These are phyloP conservation scores for Triglochin maritima DNA, from an alignment of 106 monocot species.

Conservation along the genomic window DNA sequence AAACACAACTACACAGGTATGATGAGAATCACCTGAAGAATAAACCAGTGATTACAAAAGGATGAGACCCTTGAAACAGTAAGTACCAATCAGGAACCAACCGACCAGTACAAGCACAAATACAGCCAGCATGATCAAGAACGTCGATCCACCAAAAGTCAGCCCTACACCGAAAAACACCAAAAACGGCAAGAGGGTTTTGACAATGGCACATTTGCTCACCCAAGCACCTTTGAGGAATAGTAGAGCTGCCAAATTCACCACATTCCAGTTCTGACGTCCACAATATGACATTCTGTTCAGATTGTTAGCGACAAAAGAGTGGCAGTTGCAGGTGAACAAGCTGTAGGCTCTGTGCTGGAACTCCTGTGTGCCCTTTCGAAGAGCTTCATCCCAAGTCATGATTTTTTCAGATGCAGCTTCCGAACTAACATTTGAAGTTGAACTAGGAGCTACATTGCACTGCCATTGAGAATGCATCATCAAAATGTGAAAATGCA, in stretches of 20 bases:
- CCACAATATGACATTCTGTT: conserved; percentile 52
- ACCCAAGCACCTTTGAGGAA: conserved; percentile 66
- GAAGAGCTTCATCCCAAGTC: conserved; percentile 70
- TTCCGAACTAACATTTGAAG: conserved; percentile 3
- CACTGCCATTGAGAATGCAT: too few relatives aligned
- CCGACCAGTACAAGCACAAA: conserved; percentile 38
- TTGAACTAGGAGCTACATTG: too few relatives aligned
- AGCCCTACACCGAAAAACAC: conserved; percentile 37
- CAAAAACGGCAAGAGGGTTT: conserved; percentile 45
- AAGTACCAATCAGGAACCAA: conserved; percentile 83
- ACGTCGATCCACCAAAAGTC: conserved; percentile 38
- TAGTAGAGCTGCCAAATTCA: conserved; percentile 50
- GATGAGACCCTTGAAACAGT: conserved; percentile 58
- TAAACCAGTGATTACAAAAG: conserved; percentile 24
- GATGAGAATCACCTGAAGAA: too few relatives aligned
- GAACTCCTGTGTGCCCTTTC: conserved; percentile 67
- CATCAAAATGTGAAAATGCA: too few relatives aligned
- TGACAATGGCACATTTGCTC: conserved; percentile 35
- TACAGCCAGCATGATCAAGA: conserved; percentile 28
- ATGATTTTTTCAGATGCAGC: conserved; percentile 3
- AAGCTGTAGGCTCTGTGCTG: conserved; percentile 76
- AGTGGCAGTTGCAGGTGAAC: conserved; percentile 95
- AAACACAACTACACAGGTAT: too few relatives aligned
- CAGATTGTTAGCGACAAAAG: conserved; percentile 72
- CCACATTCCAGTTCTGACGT: conserved; percentile 67